These are phyloP conservation scores for Fusarium circinatum DNA, from an alignment of 2,329 filamentous ascomycete species.

Conservation along the genomic window DNA sequence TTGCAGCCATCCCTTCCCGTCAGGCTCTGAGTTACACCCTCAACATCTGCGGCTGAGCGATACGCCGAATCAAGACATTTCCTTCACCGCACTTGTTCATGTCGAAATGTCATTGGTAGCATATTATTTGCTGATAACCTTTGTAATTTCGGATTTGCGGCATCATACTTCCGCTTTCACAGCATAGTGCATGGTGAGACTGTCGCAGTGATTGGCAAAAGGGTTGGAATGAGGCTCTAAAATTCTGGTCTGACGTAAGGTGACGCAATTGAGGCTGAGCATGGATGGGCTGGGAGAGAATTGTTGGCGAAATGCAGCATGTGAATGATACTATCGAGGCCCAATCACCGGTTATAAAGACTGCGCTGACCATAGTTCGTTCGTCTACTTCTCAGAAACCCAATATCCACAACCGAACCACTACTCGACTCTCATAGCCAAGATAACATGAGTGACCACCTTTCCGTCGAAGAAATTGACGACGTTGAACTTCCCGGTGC, in stretches of 20 bases:
- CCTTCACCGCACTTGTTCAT: accelerated
- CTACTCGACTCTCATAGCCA: accelerated
- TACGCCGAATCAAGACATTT: neutral
- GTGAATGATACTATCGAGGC: neutral
- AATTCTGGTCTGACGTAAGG: neutral
- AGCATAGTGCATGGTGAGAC: neutral
- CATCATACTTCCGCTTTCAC: neutral
- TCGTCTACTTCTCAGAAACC: neutral
- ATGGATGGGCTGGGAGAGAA: neutral
- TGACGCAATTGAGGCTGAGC: neutral
- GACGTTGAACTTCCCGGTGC: neutral
- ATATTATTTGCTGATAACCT: neutral
- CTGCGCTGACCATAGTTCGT: neutral
- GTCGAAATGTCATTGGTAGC: neutral
- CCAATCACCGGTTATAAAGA: neutral
- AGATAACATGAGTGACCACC: neutral
- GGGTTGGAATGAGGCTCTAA: neutral
- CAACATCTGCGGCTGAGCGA: neutral
- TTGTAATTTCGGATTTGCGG: neutral
- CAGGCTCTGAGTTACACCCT: neutral
- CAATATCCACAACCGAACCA: accelerated
- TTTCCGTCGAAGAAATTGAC: neutral
- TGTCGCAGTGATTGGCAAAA: neutral
- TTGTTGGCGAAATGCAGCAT: neutral
- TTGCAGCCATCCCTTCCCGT: neutral